Evolutionary conservation across 2,329 filamentous ascomycete genomes (phyloP).

Genomic region (Erysiphe pisi): DNA sequence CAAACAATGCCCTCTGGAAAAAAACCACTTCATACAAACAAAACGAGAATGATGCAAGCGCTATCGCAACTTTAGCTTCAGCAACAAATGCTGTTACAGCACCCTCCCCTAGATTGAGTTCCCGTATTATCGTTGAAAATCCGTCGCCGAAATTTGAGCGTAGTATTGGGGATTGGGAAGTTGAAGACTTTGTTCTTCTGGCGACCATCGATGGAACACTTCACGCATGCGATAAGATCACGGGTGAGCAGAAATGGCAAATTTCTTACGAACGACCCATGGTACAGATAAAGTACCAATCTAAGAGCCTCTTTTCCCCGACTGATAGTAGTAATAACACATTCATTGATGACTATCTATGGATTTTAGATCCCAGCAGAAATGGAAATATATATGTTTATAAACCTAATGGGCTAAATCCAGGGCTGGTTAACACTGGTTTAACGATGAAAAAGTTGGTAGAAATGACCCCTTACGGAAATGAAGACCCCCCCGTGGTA

Average conservation of each 20-base stretch:
- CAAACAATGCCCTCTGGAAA: slow-evolving; percentile 34
- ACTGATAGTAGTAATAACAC: slow-evolving; percentile 48
- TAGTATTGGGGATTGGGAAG: slow-evolving; percentile 98
- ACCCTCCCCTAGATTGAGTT: slow-evolving; percentile 62
- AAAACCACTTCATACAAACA: slow-evolving; percentile 32
- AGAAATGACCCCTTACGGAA: slow-evolving; percentile 66
- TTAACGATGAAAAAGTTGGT: slow-evolving; percentile 77
- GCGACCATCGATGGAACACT: slow-evolving; percentile 98
- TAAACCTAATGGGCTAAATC: slow-evolving; percentile 51
- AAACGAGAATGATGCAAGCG: slow-evolving; percentile 66
- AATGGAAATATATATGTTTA: slow-evolving; percentile 84
- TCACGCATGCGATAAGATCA: slow-evolving; percentile 79
- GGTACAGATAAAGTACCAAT: slow-evolving; percentile 78
- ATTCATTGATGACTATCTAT: slow-evolving; percentile 73
- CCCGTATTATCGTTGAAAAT: slow-evolving; percentile 49
- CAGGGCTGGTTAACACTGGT: slow-evolving; percentile 54
- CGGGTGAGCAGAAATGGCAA: slow-evolving; percentile 74
- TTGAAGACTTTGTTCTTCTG: slow-evolving; percentile 99
- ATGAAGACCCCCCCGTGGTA: slow-evolving; percentile 64
- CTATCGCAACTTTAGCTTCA: slow-evolving; percentile 97
- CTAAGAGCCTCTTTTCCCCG: slow-evolving; percentile 53
- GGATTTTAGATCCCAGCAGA: slow-evolving; percentile 86
- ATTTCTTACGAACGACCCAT: slow-evolving; percentile 74
- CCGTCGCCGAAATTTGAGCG: slow-evolving; percentile 84
- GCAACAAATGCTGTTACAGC: slow-evolving; percentile 92